phyloP scores from a whole-genome alignment of 768 basidiomycete species.

The Paxillus rubicundulus region DNA sequence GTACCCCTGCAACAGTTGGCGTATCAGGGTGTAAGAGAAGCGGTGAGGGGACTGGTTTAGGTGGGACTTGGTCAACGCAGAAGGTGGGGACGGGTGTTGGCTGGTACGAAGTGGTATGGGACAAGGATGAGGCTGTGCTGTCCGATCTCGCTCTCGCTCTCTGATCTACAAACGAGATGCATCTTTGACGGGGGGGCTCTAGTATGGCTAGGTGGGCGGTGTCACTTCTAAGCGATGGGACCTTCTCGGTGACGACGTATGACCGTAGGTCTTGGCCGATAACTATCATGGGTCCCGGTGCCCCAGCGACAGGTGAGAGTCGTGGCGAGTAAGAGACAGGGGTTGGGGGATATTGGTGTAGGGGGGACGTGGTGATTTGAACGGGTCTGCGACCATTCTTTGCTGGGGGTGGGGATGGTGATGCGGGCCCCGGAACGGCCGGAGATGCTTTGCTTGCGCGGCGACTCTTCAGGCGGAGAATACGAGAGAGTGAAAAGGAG shows the following conservation, averaged over 20 bases:
- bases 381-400: background rate
- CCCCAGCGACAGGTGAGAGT: background rate
- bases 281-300: constrained; percentile 8
- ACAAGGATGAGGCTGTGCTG: background rate
- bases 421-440: background rate
- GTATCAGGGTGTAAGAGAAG: too few species aligned
- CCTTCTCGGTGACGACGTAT: background rate
- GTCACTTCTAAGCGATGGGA: background rate
- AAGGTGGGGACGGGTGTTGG: background rate
- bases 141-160: background rate
- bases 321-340: background rate
- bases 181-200: background rate
- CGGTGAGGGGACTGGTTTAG: background rate
- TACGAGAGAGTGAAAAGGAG: constrained; percentile 12
- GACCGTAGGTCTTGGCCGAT: constrained; percentile 7
- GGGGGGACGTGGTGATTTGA: background rate
- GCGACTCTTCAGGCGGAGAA: constrained; percentile 17
- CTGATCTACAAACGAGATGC: constrained; percentile 4
- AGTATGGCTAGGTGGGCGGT: background rate
- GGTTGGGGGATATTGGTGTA: background rate
- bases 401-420: background rate
- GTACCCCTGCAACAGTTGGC: background rate
- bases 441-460: background rate
- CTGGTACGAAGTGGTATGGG: background rate
- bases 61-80: background rate